phyloP scores from a whole-genome alignment of 148 eudicot genomes.

The Beta vulgaris region DNA sequence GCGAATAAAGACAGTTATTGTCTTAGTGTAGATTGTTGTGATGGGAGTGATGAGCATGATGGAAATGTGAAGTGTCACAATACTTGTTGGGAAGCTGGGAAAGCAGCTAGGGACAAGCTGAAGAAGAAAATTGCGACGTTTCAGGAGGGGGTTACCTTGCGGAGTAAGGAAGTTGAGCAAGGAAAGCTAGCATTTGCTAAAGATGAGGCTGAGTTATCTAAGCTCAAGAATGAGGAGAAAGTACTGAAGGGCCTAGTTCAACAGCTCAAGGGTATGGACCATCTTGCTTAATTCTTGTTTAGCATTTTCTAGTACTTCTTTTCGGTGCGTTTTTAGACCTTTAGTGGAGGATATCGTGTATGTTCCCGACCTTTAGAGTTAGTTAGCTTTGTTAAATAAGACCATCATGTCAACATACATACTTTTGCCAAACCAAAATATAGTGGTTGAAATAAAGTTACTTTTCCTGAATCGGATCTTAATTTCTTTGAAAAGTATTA shows the following conservation, averaged over 20 bases:
- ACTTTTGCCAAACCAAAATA: too few relatives aligned
- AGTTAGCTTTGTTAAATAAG: not conserved
- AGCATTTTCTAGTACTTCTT: too few relatives aligned
- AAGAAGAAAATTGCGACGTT: slow-evolving; percentile 75
- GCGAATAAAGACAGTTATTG: slow-evolving; percentile 15
- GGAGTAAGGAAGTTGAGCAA: slow-evolving; percentile 73
- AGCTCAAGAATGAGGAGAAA: slow-evolving; percentile 80
- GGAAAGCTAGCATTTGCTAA: slow-evolving; percentile 66
- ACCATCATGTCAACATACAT: too few relatives aligned
- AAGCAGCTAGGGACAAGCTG: slow-evolving; percentile 87
- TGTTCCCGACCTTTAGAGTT: too few relatives aligned
- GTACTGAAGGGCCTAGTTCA: slow-evolving; percentile 75
- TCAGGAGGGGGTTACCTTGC: slow-evolving; percentile 63
- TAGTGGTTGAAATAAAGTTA: too few relatives aligned
- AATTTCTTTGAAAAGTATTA: not conserved
- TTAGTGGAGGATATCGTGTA: too few relatives aligned
- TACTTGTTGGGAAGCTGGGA: slow-evolving; percentile 99
- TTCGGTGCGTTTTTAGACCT: too few relatives aligned
- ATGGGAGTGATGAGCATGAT: slow-evolving; percentile 97
- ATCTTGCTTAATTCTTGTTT: not conserved
- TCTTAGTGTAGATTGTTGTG: slow-evolving; percentile 79
- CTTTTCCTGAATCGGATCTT: too few relatives aligned
- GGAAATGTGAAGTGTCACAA: slow-evolving; percentile 72
- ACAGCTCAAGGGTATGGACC: slow-evolving; percentile 70
- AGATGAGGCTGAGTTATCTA: slow-evolving; percentile 73